phyloP scores from a whole-genome alignment of 2,329 filamentous ascomycete species.

The Beauveria pseudobassiana region DNA sequence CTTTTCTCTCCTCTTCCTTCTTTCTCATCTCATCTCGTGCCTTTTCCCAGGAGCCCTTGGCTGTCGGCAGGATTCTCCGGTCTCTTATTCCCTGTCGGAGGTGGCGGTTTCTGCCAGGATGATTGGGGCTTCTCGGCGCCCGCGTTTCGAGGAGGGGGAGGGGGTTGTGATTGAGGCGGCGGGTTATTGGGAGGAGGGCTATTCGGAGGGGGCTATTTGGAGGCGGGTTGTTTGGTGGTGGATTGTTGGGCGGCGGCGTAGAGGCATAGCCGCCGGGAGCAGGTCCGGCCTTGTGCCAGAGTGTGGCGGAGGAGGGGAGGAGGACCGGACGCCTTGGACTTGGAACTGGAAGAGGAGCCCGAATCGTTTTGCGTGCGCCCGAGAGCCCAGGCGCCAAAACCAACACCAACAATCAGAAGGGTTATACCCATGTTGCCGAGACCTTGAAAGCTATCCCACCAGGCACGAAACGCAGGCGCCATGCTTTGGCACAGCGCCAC shows the following conservation, averaged over 20 bases:
- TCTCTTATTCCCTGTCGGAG: slow-evolving; percentile 11
- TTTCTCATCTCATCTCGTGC: slow-evolving; percentile 59
- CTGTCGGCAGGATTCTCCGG: slow-evolving; percentile 23
- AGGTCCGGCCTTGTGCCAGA: slow-evolving; percentile 22
- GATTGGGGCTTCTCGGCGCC: slow-evolving; percentile 5
- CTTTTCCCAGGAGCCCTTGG: slow-evolving; percentile 56
- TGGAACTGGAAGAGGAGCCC: slow-evolving; percentile 2
- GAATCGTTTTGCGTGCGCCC: slow-evolving; percentile 30
- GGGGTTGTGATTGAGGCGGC: slow-evolving; percentile 23
- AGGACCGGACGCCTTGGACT: not conserved
- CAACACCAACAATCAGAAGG: slow-evolving; percentile 65
- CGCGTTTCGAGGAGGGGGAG: slow-evolving; percentile 22
- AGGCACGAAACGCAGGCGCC: slow-evolving; percentile 64
- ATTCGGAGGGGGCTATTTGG: too few species aligned
- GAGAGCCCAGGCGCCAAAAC: slow-evolving; percentile 66
- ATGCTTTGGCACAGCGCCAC: slow-evolving; percentile 67
- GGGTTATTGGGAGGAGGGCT: slow-evolving; percentile 12
- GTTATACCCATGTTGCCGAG: slow-evolving; percentile 67
- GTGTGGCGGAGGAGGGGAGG: slow-evolving; percentile 22
- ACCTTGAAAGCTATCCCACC: slow-evolving; percentile 64
- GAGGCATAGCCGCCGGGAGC: slow-evolving; percentile 1
- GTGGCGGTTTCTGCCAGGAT: slow-evolving; percentile 10
- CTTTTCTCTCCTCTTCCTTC: slow-evolving; percentile 56
- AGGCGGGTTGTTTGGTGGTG: slow-evolving; percentile 19
- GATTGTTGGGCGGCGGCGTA: slow-evolving; percentile 12